phyloP scores from a whole-genome alignment of 805 yeast species.

The Ogataea trehaloabstinens region DNA sequence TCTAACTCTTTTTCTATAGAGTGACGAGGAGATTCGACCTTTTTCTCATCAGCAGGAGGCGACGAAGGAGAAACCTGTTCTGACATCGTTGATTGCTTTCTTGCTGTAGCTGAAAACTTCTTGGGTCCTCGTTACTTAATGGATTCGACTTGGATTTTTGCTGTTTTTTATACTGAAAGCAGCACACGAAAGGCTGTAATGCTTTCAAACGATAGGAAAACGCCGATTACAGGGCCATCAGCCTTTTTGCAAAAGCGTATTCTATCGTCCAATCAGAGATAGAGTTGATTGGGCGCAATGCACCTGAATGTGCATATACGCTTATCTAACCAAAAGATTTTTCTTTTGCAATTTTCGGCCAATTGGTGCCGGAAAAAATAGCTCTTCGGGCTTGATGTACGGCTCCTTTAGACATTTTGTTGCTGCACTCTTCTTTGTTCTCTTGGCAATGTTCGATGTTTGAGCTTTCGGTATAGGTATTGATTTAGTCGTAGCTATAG shows the following conservation, averaged over 20 bases:
- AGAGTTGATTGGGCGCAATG: background rate
- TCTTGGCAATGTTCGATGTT: no score
- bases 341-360: background rate
- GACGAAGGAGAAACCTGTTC: constrained; percentile 6
- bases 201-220: background rate
- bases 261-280: background rate
- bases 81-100: background rate
- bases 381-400: no score
- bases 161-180: background rate
- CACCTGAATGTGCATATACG: background rate
- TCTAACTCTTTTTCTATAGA: constrained; percentile 22
- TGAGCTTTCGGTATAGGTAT: no score
- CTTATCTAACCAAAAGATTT: background rate
- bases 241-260: background rate
- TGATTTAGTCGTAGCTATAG: no score
- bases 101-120: constrained; percentile 1
- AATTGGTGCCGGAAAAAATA: background rate
- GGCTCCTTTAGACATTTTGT: no score
- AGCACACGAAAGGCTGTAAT: background rate
- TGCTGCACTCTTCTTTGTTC: no score
- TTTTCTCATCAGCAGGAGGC: constrained; percentile 8
- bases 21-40: constrained; percentile 9
- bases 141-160: background rate
- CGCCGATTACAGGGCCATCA: background rate
- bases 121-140: no score